A percentile compares a stretch with the other conserved stretches of the same genome.
phyloP scores from a whole-genome alignment of 2,329 filamentous ascomycete genomes.

The Dactylellina sp. region DNA sequence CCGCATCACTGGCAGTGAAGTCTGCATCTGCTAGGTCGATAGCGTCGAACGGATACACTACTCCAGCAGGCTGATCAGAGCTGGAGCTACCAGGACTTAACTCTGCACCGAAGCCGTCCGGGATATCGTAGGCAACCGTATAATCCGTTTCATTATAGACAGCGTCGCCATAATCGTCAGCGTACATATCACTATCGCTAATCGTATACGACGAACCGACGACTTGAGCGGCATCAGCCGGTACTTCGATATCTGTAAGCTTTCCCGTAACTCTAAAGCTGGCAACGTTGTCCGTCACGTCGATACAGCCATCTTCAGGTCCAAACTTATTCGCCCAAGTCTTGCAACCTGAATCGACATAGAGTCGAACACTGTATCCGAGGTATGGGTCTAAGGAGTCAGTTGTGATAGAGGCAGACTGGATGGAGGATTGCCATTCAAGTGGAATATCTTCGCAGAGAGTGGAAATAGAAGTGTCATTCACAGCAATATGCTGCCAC shows the following conservation, averaged over 20 bases:
- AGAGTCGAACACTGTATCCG: constrained; percentile 11
- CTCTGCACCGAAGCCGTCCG: neutral
- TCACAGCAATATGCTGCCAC: constrained; percentile 15
- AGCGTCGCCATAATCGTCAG: constrained; percentile 12
- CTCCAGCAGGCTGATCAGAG: neutral
- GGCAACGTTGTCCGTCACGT: neutral
- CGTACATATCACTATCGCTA: neutral
- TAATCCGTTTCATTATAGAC: constrained; percentile 19
- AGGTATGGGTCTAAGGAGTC: constrained; percentile 6
- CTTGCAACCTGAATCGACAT: constrained; percentile 15
- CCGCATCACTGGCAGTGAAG: neutral
- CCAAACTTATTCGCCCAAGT: neutral
- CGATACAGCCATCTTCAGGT: neutral
- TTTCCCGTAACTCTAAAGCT: constrained; percentile 16
- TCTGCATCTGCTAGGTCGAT: neutral
- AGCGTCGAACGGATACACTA: constrained; percentile 19
- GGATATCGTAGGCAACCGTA: neutral
- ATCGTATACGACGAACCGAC: constrained; percentile 1
- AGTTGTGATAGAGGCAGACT: constrained; percentile 1
- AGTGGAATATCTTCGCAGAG: constrained; percentile 21
- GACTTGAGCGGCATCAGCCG: neutral
- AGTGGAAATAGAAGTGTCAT: constrained; percentile 9
- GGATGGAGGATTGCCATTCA: neutral
- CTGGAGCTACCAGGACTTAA: neutral
- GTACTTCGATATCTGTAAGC: neutral